A percentile compares a stretch with the other conserved stretches of the same genome.
Evolutionary conservation across 73 alveolate species (phyloP).

Genomic region (Symbiodinium natans): DNA sequence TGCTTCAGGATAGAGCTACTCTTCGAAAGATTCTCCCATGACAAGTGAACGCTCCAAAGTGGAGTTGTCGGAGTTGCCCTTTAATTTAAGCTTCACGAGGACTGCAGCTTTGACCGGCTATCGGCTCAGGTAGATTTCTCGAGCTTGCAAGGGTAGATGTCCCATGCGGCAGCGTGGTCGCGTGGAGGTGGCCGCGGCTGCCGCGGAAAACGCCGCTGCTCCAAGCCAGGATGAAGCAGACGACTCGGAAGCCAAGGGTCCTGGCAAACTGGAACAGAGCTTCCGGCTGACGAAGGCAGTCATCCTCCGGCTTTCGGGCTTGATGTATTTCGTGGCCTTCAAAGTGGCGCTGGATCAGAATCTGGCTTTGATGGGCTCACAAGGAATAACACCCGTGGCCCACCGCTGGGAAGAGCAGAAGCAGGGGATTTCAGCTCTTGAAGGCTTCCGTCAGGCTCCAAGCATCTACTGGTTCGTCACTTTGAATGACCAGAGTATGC

Average conservation of each 20-base stretch:
- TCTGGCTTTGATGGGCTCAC: conserved; percentile 9
- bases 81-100: no score
- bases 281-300: conserved; percentile 47
- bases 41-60: no score
- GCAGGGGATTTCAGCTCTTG: neutral
- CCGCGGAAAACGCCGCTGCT: neutral
- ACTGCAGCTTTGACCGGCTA: no score
- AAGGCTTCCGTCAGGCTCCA: conserved; percentile 56
- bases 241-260: neutral
- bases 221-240: neutral
- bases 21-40: no score
- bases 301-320: conserved; percentile 16
- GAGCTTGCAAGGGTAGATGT: neutral
- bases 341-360: conserved; percentile 75
- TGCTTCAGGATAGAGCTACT: neutral
- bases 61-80: no score
- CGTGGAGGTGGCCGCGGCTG: neutral
- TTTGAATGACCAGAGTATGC: conserved; percentile 38
- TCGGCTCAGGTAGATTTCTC: neutral
- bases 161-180: neutral
- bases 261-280: neutral
- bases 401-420: conserved; percentile 19
- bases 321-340: conserved; percentile 62
- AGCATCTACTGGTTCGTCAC: conserved; percentile 50
- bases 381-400: conserved; percentile 73